Evolutionary conservation across 768 basidiomycete species (phyloP).

Genomic region (Kwoniella sp.): DNA sequence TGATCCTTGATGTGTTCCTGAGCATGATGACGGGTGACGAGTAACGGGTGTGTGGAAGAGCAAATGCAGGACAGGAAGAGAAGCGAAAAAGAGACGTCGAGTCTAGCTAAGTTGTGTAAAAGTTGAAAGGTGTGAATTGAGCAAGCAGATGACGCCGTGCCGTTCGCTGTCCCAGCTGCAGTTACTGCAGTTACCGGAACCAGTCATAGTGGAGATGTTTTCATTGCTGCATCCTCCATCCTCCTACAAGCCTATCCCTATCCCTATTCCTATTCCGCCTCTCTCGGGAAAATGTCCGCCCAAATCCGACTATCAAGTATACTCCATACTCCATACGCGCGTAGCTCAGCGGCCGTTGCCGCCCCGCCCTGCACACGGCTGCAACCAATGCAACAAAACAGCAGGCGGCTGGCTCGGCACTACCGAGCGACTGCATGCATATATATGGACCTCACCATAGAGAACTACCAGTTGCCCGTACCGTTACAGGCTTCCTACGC

Average conservation of each 20-base stretch:
- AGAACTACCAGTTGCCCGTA: no score
- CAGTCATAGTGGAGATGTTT: constrained; percentile 12
- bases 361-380: constrained; percentile 1
- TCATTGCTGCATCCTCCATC: no score
- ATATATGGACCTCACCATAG: no score
- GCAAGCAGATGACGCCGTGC: constrained; percentile 17
- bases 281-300: constrained; percentile 20
- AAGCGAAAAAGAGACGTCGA: no score
- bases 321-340: neutral
- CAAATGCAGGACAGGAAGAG: no score
- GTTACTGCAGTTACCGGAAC: constrained; percentile 23
- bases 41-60: neutral
- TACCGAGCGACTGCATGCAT: constrained; percentile 4
- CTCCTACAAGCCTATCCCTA: no score
- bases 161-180: neutral
- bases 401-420: neutral
- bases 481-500: no score
- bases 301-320: constrained; percentile 27
- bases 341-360: constrained; percentile 1
- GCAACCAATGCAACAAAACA: neutral
- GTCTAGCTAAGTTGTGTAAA: no score
- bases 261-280: constrained; percentile 10
- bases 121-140: no score
- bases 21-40: constrained; percentile 24
- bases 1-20: constrained; percentile 24